These are phyloP conservation scores for Termitomyces sp. DNA, from an alignment of 1,284 basidiomycete genomes.

Conservation along the genomic window DNA sequence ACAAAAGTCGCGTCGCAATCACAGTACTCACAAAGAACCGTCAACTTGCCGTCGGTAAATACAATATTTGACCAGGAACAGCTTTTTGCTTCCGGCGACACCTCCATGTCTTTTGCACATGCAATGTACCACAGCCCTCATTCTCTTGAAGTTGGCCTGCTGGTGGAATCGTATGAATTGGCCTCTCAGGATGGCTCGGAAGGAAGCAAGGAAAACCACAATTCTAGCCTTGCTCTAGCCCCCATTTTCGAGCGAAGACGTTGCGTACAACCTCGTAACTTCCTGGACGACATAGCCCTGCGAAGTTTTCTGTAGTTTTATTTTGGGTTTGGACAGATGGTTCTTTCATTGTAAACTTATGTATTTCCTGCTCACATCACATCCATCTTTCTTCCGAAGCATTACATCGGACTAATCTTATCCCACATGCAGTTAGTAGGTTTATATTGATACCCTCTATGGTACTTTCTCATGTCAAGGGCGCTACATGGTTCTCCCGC, in stretches of 20 bases:
- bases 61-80: constrained; percentile 9
- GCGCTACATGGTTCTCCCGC: too few relatives aligned
- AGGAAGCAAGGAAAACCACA: constrained; percentile 21
- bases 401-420: background rate
- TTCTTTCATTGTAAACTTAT: background rate
- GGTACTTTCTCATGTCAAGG: background rate
- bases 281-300: constrained; percentile 56
- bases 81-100: background rate
- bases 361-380: background rate
- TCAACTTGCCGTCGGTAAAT: constrained; percentile 6
- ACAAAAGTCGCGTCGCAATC: background rate
- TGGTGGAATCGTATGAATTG: constrained; percentile 17
- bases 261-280: constrained; percentile 50
- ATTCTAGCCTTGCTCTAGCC: constrained; percentile 43
- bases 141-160: background rate
- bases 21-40: background rate
- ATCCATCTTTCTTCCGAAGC: background rate
- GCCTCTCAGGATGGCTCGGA: constrained; percentile 15
- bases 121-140: background rate
- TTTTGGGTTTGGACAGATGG: background rate
- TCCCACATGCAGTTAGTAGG: background rate
- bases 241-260: constrained; percentile 49
- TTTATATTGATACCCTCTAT: background rate
- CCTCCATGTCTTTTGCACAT: background rate
- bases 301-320: constrained; percentile 23